A percentile compares a stretch with the other conserved stretches of the same genome.
Conservation (phyloP, 1,139 yeast species). For the Yamadazyma buinensis region DNA sequence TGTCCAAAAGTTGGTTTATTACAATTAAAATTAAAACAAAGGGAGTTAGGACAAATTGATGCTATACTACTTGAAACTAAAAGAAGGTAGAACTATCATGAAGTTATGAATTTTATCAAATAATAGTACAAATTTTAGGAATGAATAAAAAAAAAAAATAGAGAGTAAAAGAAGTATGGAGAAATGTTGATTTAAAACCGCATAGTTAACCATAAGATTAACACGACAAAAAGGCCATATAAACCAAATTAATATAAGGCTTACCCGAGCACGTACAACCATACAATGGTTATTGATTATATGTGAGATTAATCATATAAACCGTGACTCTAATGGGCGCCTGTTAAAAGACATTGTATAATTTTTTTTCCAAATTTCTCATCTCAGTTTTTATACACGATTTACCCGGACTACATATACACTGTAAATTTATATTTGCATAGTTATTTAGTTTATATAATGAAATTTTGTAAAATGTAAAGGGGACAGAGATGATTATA, state of each 20-base stretch:
- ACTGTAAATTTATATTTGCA: neutral
- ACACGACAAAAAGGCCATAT: conserved; percentile 64
- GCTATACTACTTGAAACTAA: conserved; percentile 38
- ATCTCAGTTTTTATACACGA: conserved; percentile 3
- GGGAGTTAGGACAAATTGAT: conserved; percentile 50
- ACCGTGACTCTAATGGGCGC: conserved; percentile 96
- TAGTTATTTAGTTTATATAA: neutral
- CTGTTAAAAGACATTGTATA: conserved; percentile 75
- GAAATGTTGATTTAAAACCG: conserved; percentile 68
- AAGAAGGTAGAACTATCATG: conserved; percentile 8
- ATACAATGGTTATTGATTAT: conserved; percentile 43
- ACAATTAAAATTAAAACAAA: conserved; percentile 54
- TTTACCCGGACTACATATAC: conserved; percentile 11
- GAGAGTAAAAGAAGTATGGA: conserved; percentile 3
- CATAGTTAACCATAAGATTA: conserved; percentile 50
- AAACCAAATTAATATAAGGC: conserved; percentile 71
- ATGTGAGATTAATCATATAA: conserved; percentile 49
- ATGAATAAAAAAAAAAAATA: too few species aligned
- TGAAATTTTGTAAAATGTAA: too few species aligned
- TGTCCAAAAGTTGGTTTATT: conserved; percentile 61
- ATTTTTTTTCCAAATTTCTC: conserved; percentile 17
- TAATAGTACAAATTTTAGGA: too few species aligned
- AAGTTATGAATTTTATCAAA: too few species aligned
- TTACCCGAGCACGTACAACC: conserved; percentile 85
- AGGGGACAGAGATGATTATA: too few species aligned